These are phyloP conservation scores for Sphaerosporella brunnea DNA, from an alignment of 495 filamentous ascomycete genomes.

Conservation along the genomic window DNA sequence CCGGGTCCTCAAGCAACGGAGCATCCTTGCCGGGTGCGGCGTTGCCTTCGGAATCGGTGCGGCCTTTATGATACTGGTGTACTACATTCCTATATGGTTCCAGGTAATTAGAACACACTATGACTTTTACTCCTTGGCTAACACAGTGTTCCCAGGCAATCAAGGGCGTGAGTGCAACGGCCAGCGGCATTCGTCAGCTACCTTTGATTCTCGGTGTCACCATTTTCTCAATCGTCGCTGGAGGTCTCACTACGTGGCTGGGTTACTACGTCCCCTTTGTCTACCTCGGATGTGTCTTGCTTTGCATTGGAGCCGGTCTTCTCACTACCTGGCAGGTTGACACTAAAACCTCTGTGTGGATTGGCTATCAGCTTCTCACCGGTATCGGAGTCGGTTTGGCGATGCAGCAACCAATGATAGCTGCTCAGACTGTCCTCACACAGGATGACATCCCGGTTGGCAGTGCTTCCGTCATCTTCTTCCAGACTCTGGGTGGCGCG, in stretches of 20 bases:
- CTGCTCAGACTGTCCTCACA: constrained; percentile 47
- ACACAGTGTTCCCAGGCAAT: constrained; percentile 35
- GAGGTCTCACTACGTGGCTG: constrained; percentile 40
- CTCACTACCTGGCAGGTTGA: constrained; percentile 43
- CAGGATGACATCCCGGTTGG: constrained; percentile 47
- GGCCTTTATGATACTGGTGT: constrained; percentile 50
- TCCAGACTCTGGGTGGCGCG: constrained; percentile 54
- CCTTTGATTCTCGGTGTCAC: constrained; percentile 52
- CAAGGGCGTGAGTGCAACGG: constrained; percentile 46
- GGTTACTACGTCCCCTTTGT: constrained; percentile 71
- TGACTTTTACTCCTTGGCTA: neutral
- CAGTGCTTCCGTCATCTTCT: constrained; percentile 47
- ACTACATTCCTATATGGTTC: constrained; percentile 77
- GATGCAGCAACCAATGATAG: constrained; percentile 50
- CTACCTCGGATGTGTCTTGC: constrained; percentile 39
- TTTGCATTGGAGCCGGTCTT: constrained; percentile 51
- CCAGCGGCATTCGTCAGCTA: constrained; percentile 60
- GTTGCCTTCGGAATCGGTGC: constrained; percentile 41
- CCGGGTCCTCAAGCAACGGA: constrained; percentile 54
- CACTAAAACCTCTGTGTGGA: constrained; percentile 44
- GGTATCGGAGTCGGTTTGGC: constrained; percentile 53
- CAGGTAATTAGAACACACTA: constrained; percentile 29
- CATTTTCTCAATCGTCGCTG: constrained; percentile 41
- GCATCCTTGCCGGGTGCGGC: constrained; percentile 37
- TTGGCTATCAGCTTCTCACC: constrained; percentile 52